A percentile compares a stretch with the other conserved stretches of the same genome.
phyloP scores from a whole-genome alignment of 306 rosid genomes.

The Fragaria ananassa region DNA sequence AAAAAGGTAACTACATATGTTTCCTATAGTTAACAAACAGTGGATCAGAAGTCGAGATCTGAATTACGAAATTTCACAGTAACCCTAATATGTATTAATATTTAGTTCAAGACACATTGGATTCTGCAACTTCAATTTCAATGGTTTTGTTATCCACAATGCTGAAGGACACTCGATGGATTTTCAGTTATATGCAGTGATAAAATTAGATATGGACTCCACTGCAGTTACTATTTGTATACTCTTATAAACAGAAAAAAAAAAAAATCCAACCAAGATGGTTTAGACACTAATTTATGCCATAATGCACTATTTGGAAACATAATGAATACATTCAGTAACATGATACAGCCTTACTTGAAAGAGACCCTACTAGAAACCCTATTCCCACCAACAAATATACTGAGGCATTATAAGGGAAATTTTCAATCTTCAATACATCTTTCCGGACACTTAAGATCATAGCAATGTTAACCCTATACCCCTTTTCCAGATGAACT shows the following conservation, averaged over 20 bases:
- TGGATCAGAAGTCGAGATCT: neutral
- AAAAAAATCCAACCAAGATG: neutral
- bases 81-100: too few relatives aligned
- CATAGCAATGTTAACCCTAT: neutral
- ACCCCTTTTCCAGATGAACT: neutral
- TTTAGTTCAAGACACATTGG: neutral
- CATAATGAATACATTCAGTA: neutral
- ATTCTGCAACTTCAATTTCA: neutral
- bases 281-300: neutral
- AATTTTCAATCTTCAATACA: neutral
- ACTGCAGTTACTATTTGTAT: neutral
- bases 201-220: neutral
- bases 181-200: neutral
- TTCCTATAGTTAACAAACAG: constrained; percentile 46
- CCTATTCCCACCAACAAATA: neutral
- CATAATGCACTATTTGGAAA: neutral
- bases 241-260: neutral
- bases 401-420: neutral
- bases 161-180: neutral
- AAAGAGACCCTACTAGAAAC: neutral
- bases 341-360: neutral
- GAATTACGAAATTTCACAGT: too few relatives aligned
- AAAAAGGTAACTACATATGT: constrained; percentile 68
- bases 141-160: neutral
- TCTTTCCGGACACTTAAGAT: neutral